A percentile compares a stretch with the other conserved stretches of the same genome.
Evolutionary conservation across 371 early-diverging fungal genomes (phyloP).

Genomic region (Mucor plumbeus): DNA sequence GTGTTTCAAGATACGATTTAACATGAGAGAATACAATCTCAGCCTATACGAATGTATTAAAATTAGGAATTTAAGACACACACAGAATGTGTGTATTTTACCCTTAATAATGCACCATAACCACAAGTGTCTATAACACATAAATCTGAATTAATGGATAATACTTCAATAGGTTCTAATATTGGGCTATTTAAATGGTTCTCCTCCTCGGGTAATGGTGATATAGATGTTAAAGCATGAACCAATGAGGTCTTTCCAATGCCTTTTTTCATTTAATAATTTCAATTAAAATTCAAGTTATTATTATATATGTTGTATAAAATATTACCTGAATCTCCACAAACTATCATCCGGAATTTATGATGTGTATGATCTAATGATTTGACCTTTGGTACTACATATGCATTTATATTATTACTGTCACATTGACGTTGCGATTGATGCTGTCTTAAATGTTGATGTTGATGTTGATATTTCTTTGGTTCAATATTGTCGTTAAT

Average conservation of each 20-base stretch:
- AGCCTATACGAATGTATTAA: slow-evolving; percentile 27
- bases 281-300: not conserved
- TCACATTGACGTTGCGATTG: not conserved
- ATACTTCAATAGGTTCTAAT: slow-evolving; percentile 15
- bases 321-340: slow-evolving; percentile 61
- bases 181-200: slow-evolving; percentile 9
- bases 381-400: slow-evolving; percentile 18
- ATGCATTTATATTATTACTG: not conserved
- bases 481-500: slow-evolving; percentile 31
- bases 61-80: slow-evolving; percentile 3
- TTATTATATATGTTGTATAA: not conserved
- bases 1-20: slow-evolving; percentile 41
- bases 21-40: slow-evolving; percentile 38
- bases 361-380: slow-evolving; percentile 2
- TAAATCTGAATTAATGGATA: slow-evolving; percentile 32
- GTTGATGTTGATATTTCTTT: slow-evolving; percentile 1
- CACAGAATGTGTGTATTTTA: slow-evolving; percentile 31
- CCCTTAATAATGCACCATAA: slow-evolving; percentile 59
- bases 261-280: slow-evolving; percentile 23
- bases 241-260: slow-evolving; percentile 61
- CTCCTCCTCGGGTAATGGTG: slow-evolving; percentile 19
- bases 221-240: slow-evolving; percentile 42
- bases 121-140: slow-evolving; percentile 66
- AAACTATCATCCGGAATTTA: slow-evolving; percentile 56
- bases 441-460: not conserved